Percentiles rank a stretch among this genome's conserved stretches.
phyloP scores from a whole-genome alignment of 441 rosid species.

The Eutrema salsugineum region DNA sequence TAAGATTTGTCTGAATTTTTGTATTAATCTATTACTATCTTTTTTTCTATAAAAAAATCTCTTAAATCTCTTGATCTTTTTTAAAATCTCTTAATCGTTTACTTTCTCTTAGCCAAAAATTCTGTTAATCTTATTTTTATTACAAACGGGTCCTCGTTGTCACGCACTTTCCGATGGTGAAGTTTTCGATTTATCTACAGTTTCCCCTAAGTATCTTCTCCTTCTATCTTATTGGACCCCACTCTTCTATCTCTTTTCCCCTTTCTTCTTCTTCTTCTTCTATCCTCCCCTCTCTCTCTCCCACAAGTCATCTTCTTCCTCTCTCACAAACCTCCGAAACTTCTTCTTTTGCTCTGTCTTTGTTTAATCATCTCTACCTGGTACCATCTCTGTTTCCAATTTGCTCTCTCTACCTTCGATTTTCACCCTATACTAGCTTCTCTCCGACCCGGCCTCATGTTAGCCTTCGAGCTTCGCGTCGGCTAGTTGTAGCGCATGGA shows the following conservation, averaged over 20 bases:
- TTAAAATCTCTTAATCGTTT: too few relatives aligned
- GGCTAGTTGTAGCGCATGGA: neutral
- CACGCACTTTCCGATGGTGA: neutral
- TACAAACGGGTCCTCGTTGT: neutral
- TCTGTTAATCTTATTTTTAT: too few relatives aligned
- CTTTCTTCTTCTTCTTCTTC: neutral
- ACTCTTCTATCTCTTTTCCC: neutral
- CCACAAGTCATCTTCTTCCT: slow-evolving; percentile 23
- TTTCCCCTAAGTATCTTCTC: slow-evolving; percentile 3
- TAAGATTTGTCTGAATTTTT: too few relatives aligned
- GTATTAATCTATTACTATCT: too few relatives aligned
- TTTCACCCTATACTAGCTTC: neutral
- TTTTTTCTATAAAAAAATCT: too few relatives aligned
- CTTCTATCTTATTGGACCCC: slow-evolving; percentile 14
- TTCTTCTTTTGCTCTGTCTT: neutral
- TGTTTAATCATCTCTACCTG: slow-evolving; percentile 5
- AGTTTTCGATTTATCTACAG: neutral
- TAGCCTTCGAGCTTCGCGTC: neutral
- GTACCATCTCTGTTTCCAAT: neutral
- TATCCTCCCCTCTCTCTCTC: neutral
- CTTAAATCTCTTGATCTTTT: too few relatives aligned
- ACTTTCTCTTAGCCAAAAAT: too few relatives aligned
- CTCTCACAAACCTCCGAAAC: neutral
- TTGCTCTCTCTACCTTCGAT: neutral
- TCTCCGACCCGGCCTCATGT: neutral